phyloP scores from a whole-genome alignment of 345 rosid genomes.

The Populus deltoides region DNA sequence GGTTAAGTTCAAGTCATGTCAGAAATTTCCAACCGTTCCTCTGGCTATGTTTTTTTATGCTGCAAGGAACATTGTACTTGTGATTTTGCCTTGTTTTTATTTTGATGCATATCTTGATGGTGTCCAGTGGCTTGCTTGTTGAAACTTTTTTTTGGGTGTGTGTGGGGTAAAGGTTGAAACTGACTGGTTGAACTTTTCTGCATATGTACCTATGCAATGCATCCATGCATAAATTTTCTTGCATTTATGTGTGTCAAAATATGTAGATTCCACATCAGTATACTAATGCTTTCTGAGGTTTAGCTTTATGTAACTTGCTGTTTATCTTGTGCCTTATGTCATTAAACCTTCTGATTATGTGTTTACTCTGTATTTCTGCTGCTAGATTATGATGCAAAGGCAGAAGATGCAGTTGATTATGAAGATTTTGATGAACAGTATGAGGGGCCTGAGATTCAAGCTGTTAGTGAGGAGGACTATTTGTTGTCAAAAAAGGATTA shows the following conservation, averaged over 20 bases:
- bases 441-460: constrained; percentile 86
- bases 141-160: neutral
- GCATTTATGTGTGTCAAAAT: neutral
- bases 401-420: constrained; percentile 92
- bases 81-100: neutral
- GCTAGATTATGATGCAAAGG: constrained; percentile 84
- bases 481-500: constrained; percentile 67
- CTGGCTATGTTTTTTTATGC: neutral
- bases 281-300: neutral
- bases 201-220: neutral
- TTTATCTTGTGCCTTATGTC: neutral
- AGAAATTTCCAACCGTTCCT: neutral
- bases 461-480: constrained; percentile 74
- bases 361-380: constrained; percentile 30
- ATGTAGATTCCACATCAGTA: neutral
- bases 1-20: neutral
- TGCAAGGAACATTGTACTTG: neutral
- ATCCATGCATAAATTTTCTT: neutral
- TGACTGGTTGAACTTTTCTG: neutral
- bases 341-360: constrained; percentile 25
- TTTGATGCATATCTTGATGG: neutral
- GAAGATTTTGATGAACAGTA: constrained; percentile 95
- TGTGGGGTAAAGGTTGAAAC: neutral
- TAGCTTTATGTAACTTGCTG: neutral
- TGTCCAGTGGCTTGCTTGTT: neutral